These are phyloP conservation scores for Coffea humblotiana DNA, from an alignment of 305 asterid species.

Conservation along the genomic window DNA sequence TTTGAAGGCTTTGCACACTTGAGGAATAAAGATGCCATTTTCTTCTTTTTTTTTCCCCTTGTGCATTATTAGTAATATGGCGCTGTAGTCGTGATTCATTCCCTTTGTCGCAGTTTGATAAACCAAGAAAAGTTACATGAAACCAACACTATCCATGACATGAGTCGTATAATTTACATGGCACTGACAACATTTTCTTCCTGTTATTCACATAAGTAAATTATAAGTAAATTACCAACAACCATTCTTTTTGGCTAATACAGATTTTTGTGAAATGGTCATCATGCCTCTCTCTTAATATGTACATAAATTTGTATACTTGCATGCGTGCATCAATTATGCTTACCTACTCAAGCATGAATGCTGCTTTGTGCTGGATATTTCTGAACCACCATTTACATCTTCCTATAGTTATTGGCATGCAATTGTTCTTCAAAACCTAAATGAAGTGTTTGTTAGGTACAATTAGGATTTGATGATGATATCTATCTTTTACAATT, in stretches of 20 bases:
- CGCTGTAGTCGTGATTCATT: not conserved
- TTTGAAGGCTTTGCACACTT: not conserved
- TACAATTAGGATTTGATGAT: not conserved
- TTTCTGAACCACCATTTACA: not conserved
- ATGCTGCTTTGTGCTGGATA: not conserved
- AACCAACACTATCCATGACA: not conserved
- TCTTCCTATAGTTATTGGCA: not conserved
- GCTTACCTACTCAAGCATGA: not conserved
- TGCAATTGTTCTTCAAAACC: not conserved
- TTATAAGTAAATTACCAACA: not conserved
- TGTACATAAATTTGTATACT: not conserved
- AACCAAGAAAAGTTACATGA: not conserved
- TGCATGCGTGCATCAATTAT: conserved; percentile 3
- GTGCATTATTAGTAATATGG: not conserved
- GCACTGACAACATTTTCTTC: not conserved
- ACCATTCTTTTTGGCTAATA: not conserved
- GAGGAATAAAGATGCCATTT: not conserved
- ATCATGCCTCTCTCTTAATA: not conserved
- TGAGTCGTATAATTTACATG: not conserved
- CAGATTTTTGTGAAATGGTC: not conserved
- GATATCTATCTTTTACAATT: not conserved
- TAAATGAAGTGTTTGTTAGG: not conserved
- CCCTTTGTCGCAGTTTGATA: not conserved
- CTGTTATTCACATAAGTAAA: not conserved
- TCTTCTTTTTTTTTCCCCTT: not conserved